A percentile compares a stretch with the other conserved stretches of the same genome.
phyloP scores from a whole-genome alignment of 768 basidiomycete species.

The Rhodocollybia butyracea region DNA sequence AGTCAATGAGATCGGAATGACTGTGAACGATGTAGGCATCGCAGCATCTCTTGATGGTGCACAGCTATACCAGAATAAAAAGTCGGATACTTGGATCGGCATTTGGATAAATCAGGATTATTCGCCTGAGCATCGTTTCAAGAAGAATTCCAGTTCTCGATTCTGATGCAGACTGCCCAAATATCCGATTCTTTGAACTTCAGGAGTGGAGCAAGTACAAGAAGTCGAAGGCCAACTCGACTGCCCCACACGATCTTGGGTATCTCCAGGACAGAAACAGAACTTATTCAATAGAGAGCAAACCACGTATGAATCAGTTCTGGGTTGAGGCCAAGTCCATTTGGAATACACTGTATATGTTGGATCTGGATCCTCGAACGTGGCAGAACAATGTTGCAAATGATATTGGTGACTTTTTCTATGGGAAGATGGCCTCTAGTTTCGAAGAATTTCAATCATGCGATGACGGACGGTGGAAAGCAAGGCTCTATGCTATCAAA shows the following conservation, averaged over 20 bases:
- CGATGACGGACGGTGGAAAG: slow-evolving; percentile 2
- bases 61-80: slow-evolving; percentile 37
- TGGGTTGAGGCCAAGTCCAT: not conserved
- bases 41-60: slow-evolving; percentile 34
- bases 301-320: not conserved
- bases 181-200: not conserved
- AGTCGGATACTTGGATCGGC: slow-evolving; percentile 37
- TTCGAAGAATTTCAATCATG: not conserved
- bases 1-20: not conserved
- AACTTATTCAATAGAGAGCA: not conserved
- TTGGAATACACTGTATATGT: not conserved
- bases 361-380: not conserved
- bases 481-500: not conserved
- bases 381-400: not conserved
- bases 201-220: not conserved
- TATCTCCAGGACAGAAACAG: not conserved
- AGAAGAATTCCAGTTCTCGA: not conserved
- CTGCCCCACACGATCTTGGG: not conserved
- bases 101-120: not conserved
- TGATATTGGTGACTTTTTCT: not conserved
- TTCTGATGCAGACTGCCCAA: not conserved
- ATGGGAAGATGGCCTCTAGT: not conserved
- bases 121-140: slow-evolving; percentile 4
- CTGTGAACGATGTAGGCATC: slow-evolving; percentile 13
- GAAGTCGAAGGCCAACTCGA: not conserved